Conservation (phyloP, 768 basidiomycete species). For the Rubroboletus satanas region DNA sequence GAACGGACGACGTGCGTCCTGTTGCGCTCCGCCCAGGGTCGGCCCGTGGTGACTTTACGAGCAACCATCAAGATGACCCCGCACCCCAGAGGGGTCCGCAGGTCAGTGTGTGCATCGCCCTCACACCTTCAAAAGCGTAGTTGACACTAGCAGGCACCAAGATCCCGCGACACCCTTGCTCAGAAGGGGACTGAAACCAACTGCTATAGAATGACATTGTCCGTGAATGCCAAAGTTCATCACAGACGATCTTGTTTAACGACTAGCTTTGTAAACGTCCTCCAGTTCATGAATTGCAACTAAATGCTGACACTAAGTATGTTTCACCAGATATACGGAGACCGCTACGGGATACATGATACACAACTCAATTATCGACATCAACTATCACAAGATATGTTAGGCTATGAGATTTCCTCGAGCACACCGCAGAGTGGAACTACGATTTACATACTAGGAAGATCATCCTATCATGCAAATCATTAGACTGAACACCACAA, state of each 20-base stretch:
- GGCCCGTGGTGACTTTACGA: not conserved
- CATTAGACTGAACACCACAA: not conserved
- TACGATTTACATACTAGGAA: not conserved
- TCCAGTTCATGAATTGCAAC: not conserved
- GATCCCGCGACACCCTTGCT: not conserved
- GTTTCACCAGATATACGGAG: not conserved
- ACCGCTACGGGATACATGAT: not conserved
- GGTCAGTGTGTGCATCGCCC: not conserved
- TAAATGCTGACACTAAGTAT: not conserved
- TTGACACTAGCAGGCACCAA: not conserved
- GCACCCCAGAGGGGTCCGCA: not conserved
- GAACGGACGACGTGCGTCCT: not conserved
- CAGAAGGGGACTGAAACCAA: not conserved
- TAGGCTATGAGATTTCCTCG: not conserved
- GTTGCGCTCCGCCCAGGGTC: not conserved
- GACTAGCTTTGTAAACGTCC: not conserved
- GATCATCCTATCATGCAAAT: slow-evolving; percentile 1
- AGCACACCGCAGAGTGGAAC: not conserved
- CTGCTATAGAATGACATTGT: not conserved
- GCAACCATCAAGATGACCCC: not conserved
- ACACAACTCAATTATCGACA: not conserved
- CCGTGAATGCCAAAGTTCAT: not conserved
- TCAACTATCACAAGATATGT: not conserved
- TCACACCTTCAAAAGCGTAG: not conserved
- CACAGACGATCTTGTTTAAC: not conserved